phyloP scores from a whole-genome alignment of 2,329 filamentous ascomycete species.

The Aspergillus neoniger region DNA sequence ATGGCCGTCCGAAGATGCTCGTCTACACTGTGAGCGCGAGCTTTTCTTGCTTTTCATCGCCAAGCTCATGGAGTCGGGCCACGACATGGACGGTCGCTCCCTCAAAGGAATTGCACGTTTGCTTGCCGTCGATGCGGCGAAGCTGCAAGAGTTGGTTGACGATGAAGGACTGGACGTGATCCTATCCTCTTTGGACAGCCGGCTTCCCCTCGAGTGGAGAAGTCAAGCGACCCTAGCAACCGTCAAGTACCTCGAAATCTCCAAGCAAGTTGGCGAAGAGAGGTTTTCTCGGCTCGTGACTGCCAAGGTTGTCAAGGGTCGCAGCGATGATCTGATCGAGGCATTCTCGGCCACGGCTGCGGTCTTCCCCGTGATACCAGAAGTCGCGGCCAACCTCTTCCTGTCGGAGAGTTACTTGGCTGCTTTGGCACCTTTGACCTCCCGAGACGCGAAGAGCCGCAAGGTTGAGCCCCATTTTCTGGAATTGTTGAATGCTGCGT shows the following conservation, averaged over 20 bases:
- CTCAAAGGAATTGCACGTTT: slow-evolving; percentile 63
- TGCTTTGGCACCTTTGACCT: slow-evolving; percentile 73
- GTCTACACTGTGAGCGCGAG: slow-evolving; percentile 49
- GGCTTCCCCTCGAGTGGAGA: slow-evolving; percentile 71
- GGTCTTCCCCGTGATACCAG: slow-evolving; percentile 82
- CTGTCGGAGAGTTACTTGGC: slow-evolving; percentile 84
- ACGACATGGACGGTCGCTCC: slow-evolving; percentile 66
- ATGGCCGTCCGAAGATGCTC: slow-evolving; percentile 47
- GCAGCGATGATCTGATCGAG: slow-evolving; percentile 83
- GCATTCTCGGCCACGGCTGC: slow-evolving; percentile 91
- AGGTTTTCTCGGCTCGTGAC: slow-evolving; percentile 75
- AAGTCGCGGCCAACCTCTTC: slow-evolving; percentile 75
- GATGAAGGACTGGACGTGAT: slow-evolving; percentile 80
- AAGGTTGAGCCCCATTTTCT: slow-evolving; percentile 84
- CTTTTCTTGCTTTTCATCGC: slow-evolving; percentile 71
- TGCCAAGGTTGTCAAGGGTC: slow-evolving; percentile 68
- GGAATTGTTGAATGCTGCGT: slow-evolving; percentile 88
- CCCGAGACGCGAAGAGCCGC: slow-evolving; percentile 77
- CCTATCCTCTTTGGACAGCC: slow-evolving; percentile 81
- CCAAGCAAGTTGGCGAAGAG: slow-evolving; percentile 68
- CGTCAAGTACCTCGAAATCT: slow-evolving; percentile 79
- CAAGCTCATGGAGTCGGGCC: slow-evolving; percentile 84
- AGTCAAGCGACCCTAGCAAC: slow-evolving; percentile 80
- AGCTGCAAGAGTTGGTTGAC: slow-evolving; percentile 56
- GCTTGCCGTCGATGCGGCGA: slow-evolving; percentile 56